Evolutionary conservation across 192 early-diverging fungal genomes (phyloP), one percentile per base, ranked within the genome.

Genomic region (Piromyces finnis): DNA sequence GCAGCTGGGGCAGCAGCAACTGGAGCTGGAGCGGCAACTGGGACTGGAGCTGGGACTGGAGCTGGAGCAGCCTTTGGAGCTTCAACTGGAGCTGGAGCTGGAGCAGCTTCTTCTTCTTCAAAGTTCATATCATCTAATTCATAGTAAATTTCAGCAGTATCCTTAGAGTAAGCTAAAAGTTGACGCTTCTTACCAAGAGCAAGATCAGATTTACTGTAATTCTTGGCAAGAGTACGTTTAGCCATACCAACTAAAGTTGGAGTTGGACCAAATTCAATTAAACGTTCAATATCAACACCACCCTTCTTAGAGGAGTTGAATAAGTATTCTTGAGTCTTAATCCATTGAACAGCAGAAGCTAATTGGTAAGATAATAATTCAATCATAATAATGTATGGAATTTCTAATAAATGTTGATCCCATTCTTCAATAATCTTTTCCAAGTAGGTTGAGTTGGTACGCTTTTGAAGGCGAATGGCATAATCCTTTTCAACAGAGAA

Each of bases 171-270:
- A 85, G 93, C 94, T 81, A 97, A 87, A 79, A 92, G 94, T n/a
- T 92, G 89, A 85, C 96, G 94, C 82, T 92, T 92, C 82, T 92
- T 91, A 78, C 94, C 95, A 82, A 97, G 89, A 30, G 96, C 96
- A 82, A 95, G 94, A 83, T 98, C 96, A 80, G 96, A 95, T 7
- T 94, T 94, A 86, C 94, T 92, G 81, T 97, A 98, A 89, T 98
- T 98, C 89, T 95, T 91, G 90, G 94, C 95, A 78, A 98, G 88
- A 5, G 96, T 98, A 82, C 96, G 93, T 79, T 88, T 87, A 37
- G 95, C 95, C 96, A 98, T 98, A 79, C 95, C 95, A 84, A 90
- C 91, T 36, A 98, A 90, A 79, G 95, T 95, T 28, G 95, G 94
- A 83, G 85, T 87, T 29, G 97, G 94, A 30, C 97, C 97, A 29